These are phyloP conservation scores for Nyssa sinensis DNA, from an alignment of 148 eudicot genomes.

Conservation along the genomic window DNA sequence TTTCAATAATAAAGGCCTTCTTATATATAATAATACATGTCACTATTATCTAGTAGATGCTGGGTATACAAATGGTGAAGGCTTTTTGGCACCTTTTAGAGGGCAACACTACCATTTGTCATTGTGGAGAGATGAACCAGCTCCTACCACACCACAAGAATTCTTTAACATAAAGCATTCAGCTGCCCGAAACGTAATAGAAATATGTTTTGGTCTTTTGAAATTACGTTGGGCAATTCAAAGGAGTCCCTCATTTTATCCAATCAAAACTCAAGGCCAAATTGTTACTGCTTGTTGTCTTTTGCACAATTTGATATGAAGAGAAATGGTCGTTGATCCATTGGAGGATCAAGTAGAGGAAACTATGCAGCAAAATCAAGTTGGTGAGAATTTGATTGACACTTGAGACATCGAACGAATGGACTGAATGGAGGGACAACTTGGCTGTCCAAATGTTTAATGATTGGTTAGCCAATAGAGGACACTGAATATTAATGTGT, in stretches of 20 bases:
- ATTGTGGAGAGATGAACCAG: too few species aligned
- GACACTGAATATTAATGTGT: too few species aligned
- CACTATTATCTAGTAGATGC: conserved; percentile 8
- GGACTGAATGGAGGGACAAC: not conserved
- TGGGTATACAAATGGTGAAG: not conserved
- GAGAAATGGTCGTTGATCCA: not conserved
- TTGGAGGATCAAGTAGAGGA: not conserved
- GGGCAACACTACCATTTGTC: not conserved
- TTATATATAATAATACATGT: not conserved
- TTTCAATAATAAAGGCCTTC: not conserved
- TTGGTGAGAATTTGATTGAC: not conserved
- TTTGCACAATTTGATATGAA: not conserved
- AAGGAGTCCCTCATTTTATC: not conserved
- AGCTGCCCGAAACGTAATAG: too few species aligned
- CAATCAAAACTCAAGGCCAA: not conserved
- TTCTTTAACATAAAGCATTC: too few species aligned
- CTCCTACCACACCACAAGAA: too few species aligned
- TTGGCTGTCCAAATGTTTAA: too few species aligned
- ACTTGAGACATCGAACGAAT: not conserved
- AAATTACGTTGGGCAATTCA: not conserved
- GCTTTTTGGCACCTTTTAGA: not conserved
- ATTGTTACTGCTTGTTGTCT: not conserved
- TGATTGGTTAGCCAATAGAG: too few species aligned
- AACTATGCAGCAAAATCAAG: not conserved
- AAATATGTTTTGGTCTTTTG: too few species aligned